These are phyloP conservation scores for Penicillium soppii DNA, from an alignment of 495 filamentous ascomycete genomes.

Conservation along the genomic window DNA sequence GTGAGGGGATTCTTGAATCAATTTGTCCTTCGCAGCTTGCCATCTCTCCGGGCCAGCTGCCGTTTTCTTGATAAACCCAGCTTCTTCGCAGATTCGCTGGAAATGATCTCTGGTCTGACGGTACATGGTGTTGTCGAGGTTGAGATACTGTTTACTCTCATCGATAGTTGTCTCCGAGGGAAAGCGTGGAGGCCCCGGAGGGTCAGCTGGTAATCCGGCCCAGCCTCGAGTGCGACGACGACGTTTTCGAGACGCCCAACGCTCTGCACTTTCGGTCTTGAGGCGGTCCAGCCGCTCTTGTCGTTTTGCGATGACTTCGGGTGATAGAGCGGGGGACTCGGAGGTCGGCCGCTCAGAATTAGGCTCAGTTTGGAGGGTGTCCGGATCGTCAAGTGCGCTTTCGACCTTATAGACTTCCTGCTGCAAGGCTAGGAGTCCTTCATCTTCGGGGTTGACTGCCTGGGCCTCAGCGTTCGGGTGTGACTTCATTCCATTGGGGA, in stretches of 20 bases:
- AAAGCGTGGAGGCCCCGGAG: slow-evolving; percentile 71
- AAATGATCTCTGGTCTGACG: slow-evolving; percentile 64
- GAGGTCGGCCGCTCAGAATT: slow-evolving; percentile 12
- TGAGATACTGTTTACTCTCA: slow-evolving; percentile 70
- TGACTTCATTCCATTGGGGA: slow-evolving; percentile 56
- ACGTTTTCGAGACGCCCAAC: slow-evolving; percentile 65
- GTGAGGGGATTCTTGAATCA: slow-evolving; percentile 64
- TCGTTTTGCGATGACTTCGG: slow-evolving; percentile 54
- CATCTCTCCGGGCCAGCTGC: slow-evolving; percentile 68
- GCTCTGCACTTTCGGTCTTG: slow-evolving; percentile 63
- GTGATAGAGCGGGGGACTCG: slow-evolving; percentile 42
- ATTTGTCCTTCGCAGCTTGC: slow-evolving; percentile 67
- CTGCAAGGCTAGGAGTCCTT: slow-evolving; percentile 40
- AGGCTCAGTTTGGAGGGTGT: slow-evolving; percentile 20
- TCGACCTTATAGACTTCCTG: slow-evolving; percentile 43
- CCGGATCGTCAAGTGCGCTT: slow-evolving; percentile 24
- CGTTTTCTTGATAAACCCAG: slow-evolving; percentile 71
- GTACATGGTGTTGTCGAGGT: slow-evolving; percentile 63
- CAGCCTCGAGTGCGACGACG: slow-evolving; percentile 68
- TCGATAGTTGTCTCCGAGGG: slow-evolving; percentile 80
- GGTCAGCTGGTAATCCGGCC: slow-evolving; percentile 72
- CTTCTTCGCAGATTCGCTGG: slow-evolving; percentile 63
- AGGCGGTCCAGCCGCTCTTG: slow-evolving; percentile 56
- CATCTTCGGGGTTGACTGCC: slow-evolving; percentile 34
- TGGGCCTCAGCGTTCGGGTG: slow-evolving; percentile 22